Percentiles rank a stretch among this genome's conserved stretches.
These are phyloP conservation scores for Apiotrichum porosum DNA, from an alignment of 1,284 basidiomycete species.

Conservation along the genomic window DNA sequence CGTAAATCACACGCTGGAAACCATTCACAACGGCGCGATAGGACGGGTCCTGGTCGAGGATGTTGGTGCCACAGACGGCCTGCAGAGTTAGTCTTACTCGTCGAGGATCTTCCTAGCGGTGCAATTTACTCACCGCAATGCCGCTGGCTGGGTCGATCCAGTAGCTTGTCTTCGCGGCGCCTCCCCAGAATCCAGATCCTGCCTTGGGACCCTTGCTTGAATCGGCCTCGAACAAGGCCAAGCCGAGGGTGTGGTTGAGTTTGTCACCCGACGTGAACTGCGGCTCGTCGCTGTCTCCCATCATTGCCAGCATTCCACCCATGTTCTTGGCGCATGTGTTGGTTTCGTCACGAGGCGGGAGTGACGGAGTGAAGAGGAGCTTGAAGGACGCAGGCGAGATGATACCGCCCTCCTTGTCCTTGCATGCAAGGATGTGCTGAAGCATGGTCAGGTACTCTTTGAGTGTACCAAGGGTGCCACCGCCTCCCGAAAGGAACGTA, in stretches of 20 bases:
- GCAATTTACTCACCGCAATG: slow-evolving; percentile 12
- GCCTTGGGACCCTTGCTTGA: slow-evolving; percentile 6
- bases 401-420: slow-evolving; percentile 12
- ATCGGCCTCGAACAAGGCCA: slow-evolving; percentile 1
- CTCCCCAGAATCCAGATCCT: slow-evolving; percentile 22
- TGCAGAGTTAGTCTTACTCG: background rate
- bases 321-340: slow-evolving; percentile 11
- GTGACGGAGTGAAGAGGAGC: slow-evolving; percentile 22
- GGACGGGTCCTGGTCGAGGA: background rate
- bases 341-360: slow-evolving; percentile 13
- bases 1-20: background rate
- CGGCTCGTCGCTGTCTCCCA: slow-evolving; percentile 7
- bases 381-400: slow-evolving; percentile 20
- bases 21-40: background rate
- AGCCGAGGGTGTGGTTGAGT: slow-evolving; percentile 8
- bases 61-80: slow-evolving; percentile 14
- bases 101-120: too few relatives aligned
- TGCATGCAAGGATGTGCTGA: slow-evolving; percentile 7
- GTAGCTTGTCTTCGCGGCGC: slow-evolving; percentile 24
- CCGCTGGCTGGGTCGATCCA: slow-evolving; percentile 23
- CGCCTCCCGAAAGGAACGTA: slow-evolving; percentile 24
- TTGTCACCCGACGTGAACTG: slow-evolving; percentile 7
- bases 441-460: slow-evolving; percentile 34
- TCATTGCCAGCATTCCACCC: background rate
- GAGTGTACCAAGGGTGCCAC: slow-evolving; percentile 31